Evolutionary conservation across 805 yeast species (phyloP), one percentile per base, ranked within the genome.

Genomic region (Yarrowia bubula): DNA sequence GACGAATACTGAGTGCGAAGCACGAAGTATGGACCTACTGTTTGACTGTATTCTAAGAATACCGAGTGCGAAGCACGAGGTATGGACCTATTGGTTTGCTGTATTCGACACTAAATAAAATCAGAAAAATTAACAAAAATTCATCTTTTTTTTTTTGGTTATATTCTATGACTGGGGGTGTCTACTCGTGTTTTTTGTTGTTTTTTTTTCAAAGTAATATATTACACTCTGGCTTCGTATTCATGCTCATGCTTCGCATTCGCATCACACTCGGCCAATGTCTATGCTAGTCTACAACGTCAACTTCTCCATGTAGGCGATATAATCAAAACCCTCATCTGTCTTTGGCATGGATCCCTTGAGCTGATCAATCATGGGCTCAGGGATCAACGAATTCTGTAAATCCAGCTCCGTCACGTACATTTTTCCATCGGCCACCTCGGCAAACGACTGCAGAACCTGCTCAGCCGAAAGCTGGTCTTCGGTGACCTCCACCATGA

Each of bases 321-420:
- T 68, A 51, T 73, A 74, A 66, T 74, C 77, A 18, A 68, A 66
- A 1, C 77, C 77, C 43, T 69, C 67, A 8, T 65, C 65, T 3
- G 69, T 66, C 13, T 67, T 61, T 5, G 78, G 77, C 76, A 76
- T 74, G 11, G 67, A 48, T 17, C 65, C 69, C 51, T 69, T 70
- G 15, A 76, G 67, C 61, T 71, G 69, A 14, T 71, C 75, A 22
- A 76, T 72, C 70, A 70, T 71, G 6, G 70, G 65, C 15, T 74
- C 77, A 2, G 77, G 73, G 8, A 76, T 61, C 14, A 75, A 68
- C 4, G 82, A 75, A 37, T 74, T 72, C 39, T 74, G 74, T 22
- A 81, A 69, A 62, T 81, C 84, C 8, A 72, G 70, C 17, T 72
- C 75, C 0, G 80, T 73, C n/a, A 81, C 70, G 67, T 73, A 73